Percentiles rank a stretch among this genome's conserved stretches.
Conservation (phyloP, 2,329 filamentous ascomycete species). For the Hymenoscyphus salicellus region DNA sequence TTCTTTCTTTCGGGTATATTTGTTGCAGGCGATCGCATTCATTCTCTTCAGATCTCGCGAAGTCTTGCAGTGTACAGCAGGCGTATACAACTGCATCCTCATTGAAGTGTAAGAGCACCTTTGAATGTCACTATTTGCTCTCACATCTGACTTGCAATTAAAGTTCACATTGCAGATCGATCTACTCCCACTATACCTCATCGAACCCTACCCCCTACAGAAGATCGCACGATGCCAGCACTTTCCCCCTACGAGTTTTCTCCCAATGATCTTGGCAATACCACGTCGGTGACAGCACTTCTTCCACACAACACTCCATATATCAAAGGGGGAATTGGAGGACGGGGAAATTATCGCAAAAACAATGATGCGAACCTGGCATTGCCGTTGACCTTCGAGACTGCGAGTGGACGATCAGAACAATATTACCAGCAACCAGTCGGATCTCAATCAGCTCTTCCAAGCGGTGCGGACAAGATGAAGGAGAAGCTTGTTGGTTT, state of each 20-base stretch:
- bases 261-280: background rate
- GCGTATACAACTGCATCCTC: background rate
- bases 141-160: background rate
- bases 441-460: constrained; percentile 3
- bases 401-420: constrained; percentile 2
- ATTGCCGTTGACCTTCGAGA: constrained; percentile 2
- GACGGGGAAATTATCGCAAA: constrained; percentile 6
- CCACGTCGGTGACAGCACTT: background rate
- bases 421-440: background rate
- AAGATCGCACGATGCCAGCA: background rate
- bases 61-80: background rate
- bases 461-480: constrained; percentile 10
- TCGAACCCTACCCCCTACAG: background rate
- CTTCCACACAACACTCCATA: background rate
- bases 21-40: background rate
- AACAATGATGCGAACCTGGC: background rate
- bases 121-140: background rate
- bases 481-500: constrained; percentile 8
- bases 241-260: background rate
- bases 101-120: background rate
- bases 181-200: background rate
- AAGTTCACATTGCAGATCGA: background rate
- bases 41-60: background rate
- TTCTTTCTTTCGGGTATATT: background rate
- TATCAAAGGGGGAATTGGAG: constrained; percentile 4